Percentiles rank a stretch among this genome's conserved stretches.
Evolutionary conservation across 495 filamentous ascomycete genomes (phyloP).

Genomic region (Platismatia glauca): DNA sequence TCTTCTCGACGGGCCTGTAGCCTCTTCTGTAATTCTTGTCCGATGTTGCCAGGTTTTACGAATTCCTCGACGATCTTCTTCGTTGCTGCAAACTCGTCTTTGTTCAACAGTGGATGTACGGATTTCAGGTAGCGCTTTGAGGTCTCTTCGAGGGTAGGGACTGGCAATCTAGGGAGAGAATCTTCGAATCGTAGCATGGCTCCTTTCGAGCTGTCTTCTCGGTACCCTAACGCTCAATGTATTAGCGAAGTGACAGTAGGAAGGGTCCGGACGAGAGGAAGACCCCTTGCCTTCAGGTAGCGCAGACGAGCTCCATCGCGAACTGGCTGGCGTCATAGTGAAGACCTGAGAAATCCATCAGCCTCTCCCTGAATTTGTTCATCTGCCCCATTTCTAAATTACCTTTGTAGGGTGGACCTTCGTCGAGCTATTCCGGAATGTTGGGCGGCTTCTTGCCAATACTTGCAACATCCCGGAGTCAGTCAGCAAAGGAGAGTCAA

Average conservation of each 20-base stretch:
- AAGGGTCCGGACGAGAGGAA: conserved; percentile 21
- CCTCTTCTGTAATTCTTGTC: conserved; percentile 80
- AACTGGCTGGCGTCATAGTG: conserved; percentile 44
- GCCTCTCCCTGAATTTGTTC: neutral
- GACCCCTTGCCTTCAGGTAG: conserved; percentile 43
- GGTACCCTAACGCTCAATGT: conserved; percentile 55
- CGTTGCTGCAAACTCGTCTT: conserved; percentile 64
- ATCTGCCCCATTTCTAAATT: conserved; percentile 6
- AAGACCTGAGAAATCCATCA: conserved; percentile 15
- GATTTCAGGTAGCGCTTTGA: conserved; percentile 85
- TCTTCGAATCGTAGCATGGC: conserved; percentile 95
- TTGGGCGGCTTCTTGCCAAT: conserved; percentile 36
- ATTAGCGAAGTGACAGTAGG: neutral
- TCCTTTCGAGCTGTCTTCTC: conserved; percentile 83
- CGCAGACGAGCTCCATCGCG: conserved; percentile 48
- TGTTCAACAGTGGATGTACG: conserved; percentile 69
- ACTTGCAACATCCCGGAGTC: conserved; percentile 36
- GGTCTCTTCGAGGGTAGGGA: conserved; percentile 91
- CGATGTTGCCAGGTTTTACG: conserved; percentile 69
- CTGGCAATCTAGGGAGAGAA: conserved; percentile 81
- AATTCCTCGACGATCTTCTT: conserved; percentile 78
- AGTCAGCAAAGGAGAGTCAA: neutral
- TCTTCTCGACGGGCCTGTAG: conserved; percentile 73
- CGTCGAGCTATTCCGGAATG: conserved; percentile 32
- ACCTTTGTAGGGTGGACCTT: conserved; percentile 28